Conservation (phyloP, 192 early-diverging fungal genomes). For the Haplosporangium gracile region DNA sequence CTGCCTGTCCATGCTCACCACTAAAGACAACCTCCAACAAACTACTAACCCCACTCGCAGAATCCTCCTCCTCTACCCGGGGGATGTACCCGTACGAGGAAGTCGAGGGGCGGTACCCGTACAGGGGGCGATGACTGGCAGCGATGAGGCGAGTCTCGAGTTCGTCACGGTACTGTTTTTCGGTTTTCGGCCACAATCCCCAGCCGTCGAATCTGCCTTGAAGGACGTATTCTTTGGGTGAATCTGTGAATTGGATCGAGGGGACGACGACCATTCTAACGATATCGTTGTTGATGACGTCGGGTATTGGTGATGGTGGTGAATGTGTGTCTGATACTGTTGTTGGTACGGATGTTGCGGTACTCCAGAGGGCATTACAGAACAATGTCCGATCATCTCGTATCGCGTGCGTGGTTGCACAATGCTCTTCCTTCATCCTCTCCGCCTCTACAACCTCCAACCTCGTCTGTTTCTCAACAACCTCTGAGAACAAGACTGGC, state of each 20-base stretch:
- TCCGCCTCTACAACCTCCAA: background rate
- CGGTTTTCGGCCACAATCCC: conserved; percentile 41
- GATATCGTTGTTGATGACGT: background rate
- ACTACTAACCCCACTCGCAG: background rate
- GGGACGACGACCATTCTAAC: conserved; percentile 27
- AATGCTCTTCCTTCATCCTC: background rate
- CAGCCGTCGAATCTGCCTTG: conserved; percentile 20
- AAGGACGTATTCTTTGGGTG: background rate
- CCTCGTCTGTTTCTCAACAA: background rate
- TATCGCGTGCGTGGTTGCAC: background rate
- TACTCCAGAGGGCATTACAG: background rate
- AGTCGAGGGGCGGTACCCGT: conserved; percentile 28
- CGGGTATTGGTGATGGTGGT: background rate
- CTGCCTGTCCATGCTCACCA: background rate
- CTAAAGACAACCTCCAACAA: background rate
- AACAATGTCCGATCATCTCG: background rate
- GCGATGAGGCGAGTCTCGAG: conserved; percentile 10
- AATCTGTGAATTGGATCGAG: conserved; percentile 10
- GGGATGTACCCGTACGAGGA: conserved; percentile 24
- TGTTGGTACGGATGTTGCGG: background rate
- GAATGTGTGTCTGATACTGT: background rate
- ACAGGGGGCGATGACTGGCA: conserved; percentile 5
- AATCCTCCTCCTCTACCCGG: conserved; percentile 15
- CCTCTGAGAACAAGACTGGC: background rate
- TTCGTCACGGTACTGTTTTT: conserved; percentile 19